A percentile compares a stretch with the other conserved stretches of the same genome.
Conservation (phyloP, 2,329 filamentous ascomycete species). For the Didymella pomorum region DNA sequence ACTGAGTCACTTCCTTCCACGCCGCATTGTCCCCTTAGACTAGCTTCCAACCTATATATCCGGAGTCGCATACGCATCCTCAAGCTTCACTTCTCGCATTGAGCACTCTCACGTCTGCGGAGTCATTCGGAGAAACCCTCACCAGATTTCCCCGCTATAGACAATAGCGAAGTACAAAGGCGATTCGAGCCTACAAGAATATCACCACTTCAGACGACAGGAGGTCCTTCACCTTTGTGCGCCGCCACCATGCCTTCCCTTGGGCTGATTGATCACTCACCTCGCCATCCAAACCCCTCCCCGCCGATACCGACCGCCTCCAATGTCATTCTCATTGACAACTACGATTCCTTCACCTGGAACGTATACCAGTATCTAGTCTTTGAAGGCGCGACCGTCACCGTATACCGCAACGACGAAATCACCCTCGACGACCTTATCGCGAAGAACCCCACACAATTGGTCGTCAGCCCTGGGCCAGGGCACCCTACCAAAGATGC, state of each 20-base stretch:
- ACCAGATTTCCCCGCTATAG: neutral
- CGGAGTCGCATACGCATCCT: neutral
- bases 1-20: constrained; percentile 16
- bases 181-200: neutral
- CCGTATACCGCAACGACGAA: constrained; percentile 91
- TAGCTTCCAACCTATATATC: neutral
- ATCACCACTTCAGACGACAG: neutral
- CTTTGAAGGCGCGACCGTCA: constrained; percentile 91
- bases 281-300: constrained; percentile 79
- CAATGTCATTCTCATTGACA: constrained; percentile 95
- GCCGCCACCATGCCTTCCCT: constrained; percentile 52
- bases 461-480: constrained; percentile 94
- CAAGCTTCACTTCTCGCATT: neutral
- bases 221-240: neutral
- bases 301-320: constrained; percentile 78
- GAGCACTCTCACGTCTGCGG: neutral
- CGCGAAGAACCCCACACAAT: constrained; percentile 84
- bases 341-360: constrained; percentile 99
- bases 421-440: constrained; percentile 85
- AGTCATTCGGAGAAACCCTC: neutral
- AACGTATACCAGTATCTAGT: constrained; percentile 99
- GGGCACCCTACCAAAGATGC: constrained; percentile 92
- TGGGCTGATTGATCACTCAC: constrained; percentile 79
- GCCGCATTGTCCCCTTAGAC: neutral
- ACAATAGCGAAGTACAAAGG: neutral